Evolutionary conservation across 164 flowering plant species (phyloP), one percentile per base, ranked within the genome.

Genomic region (Dillenia turbinata): DNA sequence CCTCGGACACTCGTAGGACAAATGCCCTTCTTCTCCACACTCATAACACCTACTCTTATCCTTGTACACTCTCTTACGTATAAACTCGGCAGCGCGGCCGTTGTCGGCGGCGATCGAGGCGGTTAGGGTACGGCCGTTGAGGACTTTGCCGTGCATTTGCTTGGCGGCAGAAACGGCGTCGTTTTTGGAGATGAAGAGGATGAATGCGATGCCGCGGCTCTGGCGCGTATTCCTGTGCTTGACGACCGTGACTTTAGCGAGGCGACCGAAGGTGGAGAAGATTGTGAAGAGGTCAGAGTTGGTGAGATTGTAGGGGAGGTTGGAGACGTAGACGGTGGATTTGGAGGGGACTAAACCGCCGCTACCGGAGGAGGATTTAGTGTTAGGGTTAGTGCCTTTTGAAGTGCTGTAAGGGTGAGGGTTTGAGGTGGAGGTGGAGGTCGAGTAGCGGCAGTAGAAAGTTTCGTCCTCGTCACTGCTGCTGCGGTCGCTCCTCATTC

Each of bases 211-310:
- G 59, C 98, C 98, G 10, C 78, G 77, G 74, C 92, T 85, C 24
- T 17, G 77, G 62, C 96, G 87, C 5, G 96, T 70, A 44, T 11
- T 52, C 19, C 87, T 77, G 75, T 87, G 92, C 64, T 89, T 93
- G 71, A 90, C 79, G 44, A 90, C 77, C 26, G 98, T 90, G 65
- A 90, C 97, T 44, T 84, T 83, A 43, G 88, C 98, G 56, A 93
- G 81, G 68, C 87, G 88, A 9, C 98, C 97, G 73, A 89, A 87
- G 64, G 94, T 87, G 78, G 97, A 93, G 91, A 93, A 90, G 84
- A 93, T 82, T 17, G 96, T 87, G 87, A 78, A 80, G 72, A 93
- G 77, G 75, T 93, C 98, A 65, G 96, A 93, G 73, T 93, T 93
- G 49, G 98, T 93, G 54, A 93, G 86, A 62, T 68, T 62, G 80